These are phyloP conservation scores for Leucocoprinus birnbaumii DNA, from an alignment of 768 basidiomycete species.

Conservation along the genomic window DNA sequence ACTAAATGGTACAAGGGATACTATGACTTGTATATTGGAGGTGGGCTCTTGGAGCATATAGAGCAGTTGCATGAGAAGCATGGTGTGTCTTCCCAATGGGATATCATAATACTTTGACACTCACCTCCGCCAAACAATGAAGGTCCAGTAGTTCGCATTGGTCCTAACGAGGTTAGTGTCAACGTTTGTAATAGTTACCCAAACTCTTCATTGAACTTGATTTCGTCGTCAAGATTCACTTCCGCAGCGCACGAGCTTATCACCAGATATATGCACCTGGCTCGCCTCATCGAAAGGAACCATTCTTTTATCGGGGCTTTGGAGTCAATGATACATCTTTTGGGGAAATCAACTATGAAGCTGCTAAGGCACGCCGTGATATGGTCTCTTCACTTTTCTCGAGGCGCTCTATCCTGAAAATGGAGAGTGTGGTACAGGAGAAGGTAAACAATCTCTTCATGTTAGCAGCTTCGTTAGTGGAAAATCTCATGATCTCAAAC, in stretches of 20 bases:
- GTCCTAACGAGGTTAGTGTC: conserved; percentile 31
- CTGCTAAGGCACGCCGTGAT: conserved; percentile 23
- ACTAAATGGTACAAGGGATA: conserved; percentile 24
- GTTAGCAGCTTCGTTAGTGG: not conserved
- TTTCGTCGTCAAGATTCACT: conserved; percentile 32
- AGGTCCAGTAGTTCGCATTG: conserved; percentile 34
- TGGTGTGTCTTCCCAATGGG: conserved; percentile 13
- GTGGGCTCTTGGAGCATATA: conserved; percentile 24
- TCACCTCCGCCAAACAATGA: not conserved
- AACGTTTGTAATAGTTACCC: no score
- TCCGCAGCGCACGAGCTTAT: conserved; percentile 28
- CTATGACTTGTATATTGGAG: conserved; percentile 23
- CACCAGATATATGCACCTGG: conserved; percentile 29
- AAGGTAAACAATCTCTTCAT: conserved; percentile 20
- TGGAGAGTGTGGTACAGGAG: conserved; percentile 25
- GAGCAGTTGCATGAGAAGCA: conserved; percentile 22
- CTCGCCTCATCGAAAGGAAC: conserved; percentile 26
- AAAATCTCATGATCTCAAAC: not conserved
- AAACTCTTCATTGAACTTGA: no score
- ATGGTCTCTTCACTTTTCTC: conserved; percentile 31
- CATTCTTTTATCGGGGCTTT: conserved; percentile 22
- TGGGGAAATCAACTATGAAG: conserved; percentile 20
- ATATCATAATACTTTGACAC: not conserved
- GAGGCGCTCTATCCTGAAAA: conserved; percentile 24
- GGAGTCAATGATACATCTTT: conserved; percentile 23